Base-by-base conservation (phyloP, 805 yeast species). In the Myxozyma mucilagina region DNA sequence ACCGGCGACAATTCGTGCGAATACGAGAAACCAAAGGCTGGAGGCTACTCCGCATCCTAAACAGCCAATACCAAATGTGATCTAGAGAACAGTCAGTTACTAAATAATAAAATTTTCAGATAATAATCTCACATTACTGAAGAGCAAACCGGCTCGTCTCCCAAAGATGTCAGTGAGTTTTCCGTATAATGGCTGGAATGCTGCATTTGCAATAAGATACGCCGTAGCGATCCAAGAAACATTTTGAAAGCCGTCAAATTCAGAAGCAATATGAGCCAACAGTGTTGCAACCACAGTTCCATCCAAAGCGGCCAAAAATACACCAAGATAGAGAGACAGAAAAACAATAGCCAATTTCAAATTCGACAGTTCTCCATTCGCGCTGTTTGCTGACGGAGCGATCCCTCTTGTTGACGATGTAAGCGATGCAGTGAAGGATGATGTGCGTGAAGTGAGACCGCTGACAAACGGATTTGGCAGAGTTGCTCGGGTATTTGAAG, bases 161-260 rank as follows among this genome's bases (percentile, higher is more conserved):
- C 79, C 76, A 68, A 73, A 72, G 35, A 89, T 83, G 67, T 88
- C 94, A 47, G 88, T 82, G 38, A 87, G 76, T 62, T 87, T 82
- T 6, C 94, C 94, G 60, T 85, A 87, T 35, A 89, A 71, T 0
- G 92, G 94, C 73, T 88, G 94, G 72, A 86, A 87, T 1, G 90
- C 89, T 3, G 89, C 82, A 62, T 82, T 84, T 1, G 93, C 86
- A 35, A 89, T 75, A 16, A 89, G 76, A 59, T 87, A 86, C 1
- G 89, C 82, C 0, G 92, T 84, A 3, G 91, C 92, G 4, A 88
- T 87, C 92, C 93, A 88, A 1, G 85, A 74, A 6, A 84, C 75
- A n/a, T 79, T 69, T 16, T 79, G 77, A 44, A 84, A 76, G 49
- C 81, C 83, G 49, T 82, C 73, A 70, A 86, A 78, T 29, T 84